phyloP scores from a whole-genome alignment of 1,284 basidiomycete genomes.

The Tetrapyrgos nigripes region DNA sequence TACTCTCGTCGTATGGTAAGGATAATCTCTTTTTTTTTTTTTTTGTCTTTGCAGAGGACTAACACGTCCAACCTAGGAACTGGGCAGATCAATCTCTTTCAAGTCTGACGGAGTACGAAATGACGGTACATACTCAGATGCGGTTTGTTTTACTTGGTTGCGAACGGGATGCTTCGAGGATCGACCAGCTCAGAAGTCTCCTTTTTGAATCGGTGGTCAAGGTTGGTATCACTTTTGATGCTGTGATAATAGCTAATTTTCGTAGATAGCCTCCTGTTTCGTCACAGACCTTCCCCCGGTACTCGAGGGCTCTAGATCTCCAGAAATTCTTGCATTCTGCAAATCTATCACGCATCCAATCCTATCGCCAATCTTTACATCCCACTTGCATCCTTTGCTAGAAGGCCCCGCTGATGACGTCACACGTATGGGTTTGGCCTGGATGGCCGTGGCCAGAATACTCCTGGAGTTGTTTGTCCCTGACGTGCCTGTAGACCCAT shows the following conservation, averaged over 20 bases:
- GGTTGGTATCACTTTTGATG: constrained; percentile 35
- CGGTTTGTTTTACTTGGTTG: constrained; percentile 44
- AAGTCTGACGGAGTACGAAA: constrained; percentile 39
- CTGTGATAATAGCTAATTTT: background rate
- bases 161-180: constrained; percentile 38
- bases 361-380: constrained; percentile 1
- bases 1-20: constrained; percentile 42
- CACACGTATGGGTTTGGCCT: constrained; percentile 58
- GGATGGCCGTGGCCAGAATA: constrained; percentile 68
- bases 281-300: background rate
- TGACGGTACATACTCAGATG: constrained; percentile 40
- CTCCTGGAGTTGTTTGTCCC: constrained; percentile 85
- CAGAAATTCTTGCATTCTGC: constrained; percentile 9
- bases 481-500: constrained; percentile 88
- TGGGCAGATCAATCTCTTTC: constrained; percentile 37
- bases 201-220: constrained; percentile 45
- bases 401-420: background rate
- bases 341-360: constrained; percentile 8
- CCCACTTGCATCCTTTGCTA: background rate
- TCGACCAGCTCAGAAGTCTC: constrained; percentile 46
- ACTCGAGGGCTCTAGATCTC: background rate
- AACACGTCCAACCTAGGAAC: constrained; percentile 39
- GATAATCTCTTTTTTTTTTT: background rate
- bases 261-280: constrained; percentile 51
- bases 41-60: constrained; percentile 3